Conservation (phyloP, 2,329 filamentous ascomycete species). For the Neocatenulostroma microsporum region DNA sequence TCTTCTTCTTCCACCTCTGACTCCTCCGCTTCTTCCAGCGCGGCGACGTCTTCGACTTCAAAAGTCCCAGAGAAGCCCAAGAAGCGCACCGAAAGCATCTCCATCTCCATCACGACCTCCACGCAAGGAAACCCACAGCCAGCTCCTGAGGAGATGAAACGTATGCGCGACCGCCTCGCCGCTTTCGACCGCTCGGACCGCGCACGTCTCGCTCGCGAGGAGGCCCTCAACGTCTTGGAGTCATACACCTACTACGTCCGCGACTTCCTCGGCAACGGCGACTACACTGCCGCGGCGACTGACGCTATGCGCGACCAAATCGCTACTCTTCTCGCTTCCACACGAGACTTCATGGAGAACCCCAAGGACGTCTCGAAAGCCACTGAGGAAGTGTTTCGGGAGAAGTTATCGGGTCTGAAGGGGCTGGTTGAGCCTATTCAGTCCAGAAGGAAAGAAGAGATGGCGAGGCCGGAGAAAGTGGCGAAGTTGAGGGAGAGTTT, state of each 20-base stretch:
- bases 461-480: conserved; percentile 62
- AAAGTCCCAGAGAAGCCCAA: conserved; percentile 37
- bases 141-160: conserved; percentile 52
- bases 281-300: conserved; percentile 66
- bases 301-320: conserved; percentile 59
- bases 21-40: conserved; percentile 9
- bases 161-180: conserved; percentile 59
- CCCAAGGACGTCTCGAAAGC: conserved; percentile 63
- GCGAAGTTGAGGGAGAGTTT: conserved; percentile 62
- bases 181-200: conserved; percentile 82
- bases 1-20: conserved; percentile 29
- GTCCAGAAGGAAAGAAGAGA: conserved; percentile 63
- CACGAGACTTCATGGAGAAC: conserved; percentile 88
- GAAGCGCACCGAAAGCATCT: conserved; percentile 46
- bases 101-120: conserved; percentile 40
- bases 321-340: conserved; percentile 57
- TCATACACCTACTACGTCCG: conserved; percentile 82
- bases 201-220: conserved; percentile 67
- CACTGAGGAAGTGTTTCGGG: conserved; percentile 63
- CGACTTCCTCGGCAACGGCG: conserved; percentile 69
- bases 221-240: conserved; percentile 87
- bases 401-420: conserved; percentile 68
- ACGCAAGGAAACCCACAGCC: conserved; percentile 46
- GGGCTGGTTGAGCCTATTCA: conserved; percentile 70
- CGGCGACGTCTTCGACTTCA: conserved; percentile 23